Evolutionary conservation across 2,329 filamentous ascomycete genomes (phyloP), one percentile per base, ranked within the genome.

Genomic region (Colletotrichum euphorbiae): DNA sequence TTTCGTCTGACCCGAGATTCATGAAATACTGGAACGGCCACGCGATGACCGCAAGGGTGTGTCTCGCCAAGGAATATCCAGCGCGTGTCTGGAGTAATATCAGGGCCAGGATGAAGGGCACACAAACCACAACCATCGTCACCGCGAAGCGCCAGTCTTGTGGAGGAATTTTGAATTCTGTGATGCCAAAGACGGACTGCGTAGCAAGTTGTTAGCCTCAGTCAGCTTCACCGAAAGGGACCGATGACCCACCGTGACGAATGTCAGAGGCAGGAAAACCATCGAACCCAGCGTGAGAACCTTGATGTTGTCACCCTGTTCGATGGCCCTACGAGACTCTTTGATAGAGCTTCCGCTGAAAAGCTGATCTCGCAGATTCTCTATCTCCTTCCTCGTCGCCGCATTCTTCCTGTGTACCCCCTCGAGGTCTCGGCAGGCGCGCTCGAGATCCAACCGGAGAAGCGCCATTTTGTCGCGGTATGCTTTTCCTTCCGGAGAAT

Each of bases 101-200:
- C 63, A 85, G 79, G 21, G 84, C 75, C 24, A 84, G 69, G 73
- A 85, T 82, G 71, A 85, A 85, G 21, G 83, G 83, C 2, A 85
- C 78, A 74, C 83, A 85, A 48, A 85, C 89, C 76, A 87, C 89
- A 6, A 90, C 90, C 72, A 93, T 94, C 75, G 86, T 91, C 13
- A 83, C 74, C 17, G 80, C 75, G 68, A 85, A 85, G 11, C 77
- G 76, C 79, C 81, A 84, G 74, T 85, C 82, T 2, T 76, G 71
- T 7, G 79, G 76, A 2, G 79, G 72, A 46, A 82, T 79, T 11
- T 75, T 75, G 70, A 85, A 81, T 28, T 81, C 78, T 2, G 83
- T 84, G 72, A 85, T 85, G 31, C 87, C 86, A 68, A 86, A 88
- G 58, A 89, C 83, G 38, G 83, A 85, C 71, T 83, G 56, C 3